Base-by-base conservation (phyloP, 2,329 filamentous ascomycete genomes). In the Penicillium griseofulvum region DNA sequence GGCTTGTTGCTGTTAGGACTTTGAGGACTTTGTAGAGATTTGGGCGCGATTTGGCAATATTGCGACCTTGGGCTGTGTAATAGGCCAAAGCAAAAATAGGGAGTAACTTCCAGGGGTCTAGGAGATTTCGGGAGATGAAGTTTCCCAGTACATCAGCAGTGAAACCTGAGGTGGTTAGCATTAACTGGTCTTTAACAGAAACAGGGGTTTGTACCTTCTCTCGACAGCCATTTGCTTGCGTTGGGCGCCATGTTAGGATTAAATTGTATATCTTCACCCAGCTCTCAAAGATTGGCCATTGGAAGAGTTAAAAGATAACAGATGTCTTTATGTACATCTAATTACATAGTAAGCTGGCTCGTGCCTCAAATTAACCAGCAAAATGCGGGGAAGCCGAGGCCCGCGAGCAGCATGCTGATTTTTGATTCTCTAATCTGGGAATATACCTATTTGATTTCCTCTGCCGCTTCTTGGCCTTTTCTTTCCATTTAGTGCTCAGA, bases 41-140 rank as follows among this genome's bases (percentile, higher is more conserved):
- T 16, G 81, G 78, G 60, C 85, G 81, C 22, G 83, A 72, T 52
- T 80, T 78, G 10, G 78, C 71, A 17, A 88, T 67, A 49, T 82
- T 74, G 52, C 79, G 76, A 47, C 87, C 87, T 60, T 79, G 79
- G 61, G 81, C 77, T n/a, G 86, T 88, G 75, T 83, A 87, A 28
- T 81, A 80, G 9, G 83, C 81, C 22, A 86, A 76, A 5, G 89
- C 78, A 42, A 89, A 65, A 24, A 90, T 75, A 0, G 87, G 83
- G 12, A 90, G 73, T 0, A 87, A 80, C 19, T 89, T 73, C 37
- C 78, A 76, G 1, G 88, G 87, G 65, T 88, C 88, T 56, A 90
- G 75, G 7, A 81, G 77, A 0, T 86, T 90, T 51, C 77, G 76
- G 59, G 81, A 80, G 61, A 90, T 67, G 38, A 87, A 66, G 37